phyloP scores from a whole-genome alignment of 768 basidiomycete species.

The Auricularia sp. region DNA sequence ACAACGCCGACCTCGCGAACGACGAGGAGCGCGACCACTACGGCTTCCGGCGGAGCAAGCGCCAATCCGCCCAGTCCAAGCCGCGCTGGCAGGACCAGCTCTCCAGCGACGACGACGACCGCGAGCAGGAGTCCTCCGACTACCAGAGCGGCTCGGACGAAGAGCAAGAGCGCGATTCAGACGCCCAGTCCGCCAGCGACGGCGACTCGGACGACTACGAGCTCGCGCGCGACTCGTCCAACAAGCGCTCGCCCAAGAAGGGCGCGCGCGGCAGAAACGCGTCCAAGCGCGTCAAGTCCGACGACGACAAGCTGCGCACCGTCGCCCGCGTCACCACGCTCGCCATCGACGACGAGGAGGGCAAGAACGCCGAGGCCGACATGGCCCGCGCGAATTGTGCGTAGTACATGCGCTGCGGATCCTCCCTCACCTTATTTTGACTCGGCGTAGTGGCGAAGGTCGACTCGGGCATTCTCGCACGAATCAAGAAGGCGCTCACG shows the following conservation, averaged over 20 bases:
- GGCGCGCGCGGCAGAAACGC: background rate
- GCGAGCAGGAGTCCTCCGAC: background rate
- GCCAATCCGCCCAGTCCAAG: background rate
- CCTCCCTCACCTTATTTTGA: background rate
- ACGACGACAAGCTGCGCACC: background rate
- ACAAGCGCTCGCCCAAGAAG: background rate
- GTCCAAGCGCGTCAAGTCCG: background rate
- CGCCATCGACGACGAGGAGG: background rate
- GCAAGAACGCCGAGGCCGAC: conserved; percentile 1
- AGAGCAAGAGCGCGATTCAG: background rate
- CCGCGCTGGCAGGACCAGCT: background rate
- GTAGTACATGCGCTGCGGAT: background rate
- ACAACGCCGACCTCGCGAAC: background rate
- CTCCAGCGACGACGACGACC: background rate
- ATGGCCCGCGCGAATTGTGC: background rate
- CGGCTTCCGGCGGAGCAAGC: background rate
- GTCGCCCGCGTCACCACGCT: background rate
- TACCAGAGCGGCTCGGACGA: background rate
- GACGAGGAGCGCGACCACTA: background rate
- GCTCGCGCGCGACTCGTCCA: background rate
- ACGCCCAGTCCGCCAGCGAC: background rate
- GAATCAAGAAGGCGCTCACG: conserved; percentile 5
- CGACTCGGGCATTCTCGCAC: background rate
- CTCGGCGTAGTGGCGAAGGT: background rate
- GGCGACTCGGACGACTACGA: background rate